These are phyloP conservation scores for Chlorociboria aeruginascens DNA, from an alignment of 495 filamentous ascomycete genomes.

Conservation along the genomic window DNA sequence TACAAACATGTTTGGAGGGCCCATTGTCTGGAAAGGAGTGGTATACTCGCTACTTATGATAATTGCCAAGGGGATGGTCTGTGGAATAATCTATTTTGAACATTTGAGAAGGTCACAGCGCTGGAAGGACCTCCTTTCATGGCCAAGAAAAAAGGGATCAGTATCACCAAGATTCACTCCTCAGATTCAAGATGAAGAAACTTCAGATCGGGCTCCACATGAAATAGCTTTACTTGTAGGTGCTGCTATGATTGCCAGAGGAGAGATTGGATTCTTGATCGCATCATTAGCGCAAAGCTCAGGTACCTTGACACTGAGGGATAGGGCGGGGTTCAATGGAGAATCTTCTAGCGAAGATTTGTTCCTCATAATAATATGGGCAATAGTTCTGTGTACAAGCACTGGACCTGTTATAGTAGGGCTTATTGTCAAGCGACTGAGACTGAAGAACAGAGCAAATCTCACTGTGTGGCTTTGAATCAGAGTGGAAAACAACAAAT, in stretches of 20 bases:
- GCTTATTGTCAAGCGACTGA: slow-evolving; percentile 31
- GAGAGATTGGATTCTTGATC: slow-evolving; percentile 72
- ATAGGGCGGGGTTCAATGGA: not conserved
- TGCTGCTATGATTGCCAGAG: slow-evolving; percentile 59
- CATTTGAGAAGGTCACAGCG: not conserved
- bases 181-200: not conserved
- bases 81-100: slow-evolving; percentile 8
- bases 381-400: slow-evolving; percentile 62
- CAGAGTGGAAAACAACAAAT: too few relatives aligned
- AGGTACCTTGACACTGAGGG: slow-evolving; percentile 4
- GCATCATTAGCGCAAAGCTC: slow-evolving; percentile 42
- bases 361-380: slow-evolving; percentile 64
- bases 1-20: slow-evolving; percentile 49
- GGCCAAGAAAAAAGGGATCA: too few relatives aligned
- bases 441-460: not conserved
- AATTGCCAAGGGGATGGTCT: slow-evolving; percentile 39
- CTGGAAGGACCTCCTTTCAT: not conserved
- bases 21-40: slow-evolving; percentile 58
- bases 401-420: slow-evolving; percentile 61
- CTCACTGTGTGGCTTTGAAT: not conserved
- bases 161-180: not conserved
- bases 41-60: slow-evolving; percentile 62
- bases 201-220: not conserved
- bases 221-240: slow-evolving; percentile 24
- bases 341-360: slow-evolving; percentile 25